phyloP scores from a whole-genome alignment of 108 stramenopile species.

The Pseudonitzschia delicatissima region DNA sequence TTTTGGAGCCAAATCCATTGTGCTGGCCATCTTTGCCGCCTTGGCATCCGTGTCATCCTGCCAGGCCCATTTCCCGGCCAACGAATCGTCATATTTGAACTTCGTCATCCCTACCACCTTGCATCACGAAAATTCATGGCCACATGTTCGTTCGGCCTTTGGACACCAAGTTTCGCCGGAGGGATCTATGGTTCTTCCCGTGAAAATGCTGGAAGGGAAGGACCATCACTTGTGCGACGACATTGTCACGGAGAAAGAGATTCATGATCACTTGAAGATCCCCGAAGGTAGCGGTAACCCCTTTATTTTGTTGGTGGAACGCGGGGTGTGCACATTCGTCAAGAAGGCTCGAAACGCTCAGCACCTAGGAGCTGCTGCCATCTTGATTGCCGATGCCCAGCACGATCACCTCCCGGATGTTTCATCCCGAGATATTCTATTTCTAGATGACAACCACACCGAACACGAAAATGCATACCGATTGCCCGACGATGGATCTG shows the following conservation, averaged over 20 bases:
- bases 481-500: slow-evolving; percentile 89
- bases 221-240: slow-evolving; percentile 12
- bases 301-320: slow-evolving; percentile 83
- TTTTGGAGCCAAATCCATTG: neutral
- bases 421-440: slow-evolving; percentile 31
- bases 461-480: slow-evolving; percentile 34
- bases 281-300: slow-evolving; percentile 27
- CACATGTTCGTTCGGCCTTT: slow-evolving; percentile 23
- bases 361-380: slow-evolving; percentile 83
- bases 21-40: neutral
- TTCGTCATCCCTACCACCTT: slow-evolving; percentile 19
- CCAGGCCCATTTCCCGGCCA: slow-evolving; percentile 17
- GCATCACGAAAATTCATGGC: slow-evolving; percentile 13
- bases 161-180: slow-evolving; percentile 15
- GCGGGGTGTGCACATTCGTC: slow-evolving; percentile 78
- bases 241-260: neutral
- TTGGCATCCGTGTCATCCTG: too few relatives aligned
- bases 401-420: slow-evolving; percentile 23
- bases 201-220: slow-evolving; percentile 8
- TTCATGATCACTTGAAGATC: neutral
- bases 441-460: neutral
- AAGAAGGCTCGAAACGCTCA: slow-evolving; percentile 79
- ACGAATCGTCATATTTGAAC: slow-evolving; percentile 28
- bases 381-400: slow-evolving; percentile 69
- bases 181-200: slow-evolving; percentile 9